Evolutionary conservation across 371 early-diverging fungal species (phyloP), one percentile per base, ranked within the genome.

Genomic region (Haplosporangium sp.): DNA sequence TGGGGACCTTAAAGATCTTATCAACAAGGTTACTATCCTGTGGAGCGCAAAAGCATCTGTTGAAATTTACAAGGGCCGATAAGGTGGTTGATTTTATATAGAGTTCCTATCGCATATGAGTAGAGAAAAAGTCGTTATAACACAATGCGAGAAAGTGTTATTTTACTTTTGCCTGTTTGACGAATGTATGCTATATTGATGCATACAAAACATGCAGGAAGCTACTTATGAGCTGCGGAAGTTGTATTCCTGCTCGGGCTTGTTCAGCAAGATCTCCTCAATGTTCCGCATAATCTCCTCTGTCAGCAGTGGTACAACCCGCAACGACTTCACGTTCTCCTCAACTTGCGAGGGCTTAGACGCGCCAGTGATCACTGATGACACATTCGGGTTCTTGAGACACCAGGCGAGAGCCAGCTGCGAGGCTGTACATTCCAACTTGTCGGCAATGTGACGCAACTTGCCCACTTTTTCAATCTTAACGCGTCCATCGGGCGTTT

Each of bases 381-480:
- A 84, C 13, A 90, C 83, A 63, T 85, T 69, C 36, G 82, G 80
- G 79, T 92, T 91, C 69, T 85, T 87, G 57, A 92, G 57, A 72
- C 92, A 92, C 95, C 95, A 95, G 12, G 94, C 95, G 60, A 95
- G 81, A 0, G 93, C 92, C 43, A 95, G 74, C 73, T 94, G 94
- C 0, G 94, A 88, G 3, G 91, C 83, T 21, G 94, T 89, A 75
- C 87, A 87, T 14, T 83, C 87, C 36, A 95, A 67, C 45, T 86
- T 69, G 23, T 90, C 77, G 38, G 95, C 93, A 57, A 94, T 85
- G 23, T 66, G 73, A 57, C 70, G 73, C 46, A 91, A 66, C 51
- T 69, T 80, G 14, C 59, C 52, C 11, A 86, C 86, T 55, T 89
- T 90, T 29, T 69, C 61, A 11, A 87, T 66, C 80, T 87, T 87